Percentiles rank a stretch among this genome's conserved stretches.
phyloP scores from a whole-genome alignment of 208 protist species.

The Leishmania mexicana region DNA sequence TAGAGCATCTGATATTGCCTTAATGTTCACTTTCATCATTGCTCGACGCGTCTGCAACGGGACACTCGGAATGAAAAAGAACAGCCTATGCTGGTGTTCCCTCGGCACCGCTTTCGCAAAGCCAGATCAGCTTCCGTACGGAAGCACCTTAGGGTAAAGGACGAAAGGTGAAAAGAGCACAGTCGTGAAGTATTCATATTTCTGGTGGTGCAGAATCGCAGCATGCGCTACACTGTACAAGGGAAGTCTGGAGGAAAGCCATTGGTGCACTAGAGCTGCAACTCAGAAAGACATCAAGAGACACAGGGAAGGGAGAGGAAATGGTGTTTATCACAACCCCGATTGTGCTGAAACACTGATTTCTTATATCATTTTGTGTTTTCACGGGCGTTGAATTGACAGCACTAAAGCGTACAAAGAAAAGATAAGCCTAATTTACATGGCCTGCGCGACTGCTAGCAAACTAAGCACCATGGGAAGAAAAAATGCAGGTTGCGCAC shows the following conservation, averaged over 20 bases:
- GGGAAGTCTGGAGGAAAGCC: too few species aligned
- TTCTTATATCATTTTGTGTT: slow-evolving; percentile 10
- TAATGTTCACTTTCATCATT: slow-evolving; percentile 39
- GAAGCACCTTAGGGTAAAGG: not conserved
- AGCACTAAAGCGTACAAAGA: not conserved
- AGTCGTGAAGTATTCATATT: not conserved
- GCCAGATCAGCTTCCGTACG: not conserved
- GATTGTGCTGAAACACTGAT: not conserved
- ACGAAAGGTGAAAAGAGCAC: not conserved
- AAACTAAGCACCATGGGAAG: not conserved
- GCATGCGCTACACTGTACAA: not conserved
- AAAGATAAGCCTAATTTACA: not conserved
- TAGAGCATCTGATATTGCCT: slow-evolving; percentile 33
- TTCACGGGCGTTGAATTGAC: not conserved
- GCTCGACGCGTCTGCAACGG: not conserved
- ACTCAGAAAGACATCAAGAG: not conserved
- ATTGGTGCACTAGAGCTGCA: not conserved
- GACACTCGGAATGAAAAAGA: slow-evolving; percentile 9
- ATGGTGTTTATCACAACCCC: not conserved
- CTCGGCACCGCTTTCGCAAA: not conserved
- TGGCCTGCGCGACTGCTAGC: not conserved
- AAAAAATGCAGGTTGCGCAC: not conserved
- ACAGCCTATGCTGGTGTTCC: not conserved
- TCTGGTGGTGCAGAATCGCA: not conserved
- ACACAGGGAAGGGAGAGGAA: not conserved